A percentile compares a stretch with the other conserved stretches of the same genome.
phyloP scores from a whole-genome alignment of 2,329 filamentous ascomycete species.

The Neofusicoccum parvum region DNA sequence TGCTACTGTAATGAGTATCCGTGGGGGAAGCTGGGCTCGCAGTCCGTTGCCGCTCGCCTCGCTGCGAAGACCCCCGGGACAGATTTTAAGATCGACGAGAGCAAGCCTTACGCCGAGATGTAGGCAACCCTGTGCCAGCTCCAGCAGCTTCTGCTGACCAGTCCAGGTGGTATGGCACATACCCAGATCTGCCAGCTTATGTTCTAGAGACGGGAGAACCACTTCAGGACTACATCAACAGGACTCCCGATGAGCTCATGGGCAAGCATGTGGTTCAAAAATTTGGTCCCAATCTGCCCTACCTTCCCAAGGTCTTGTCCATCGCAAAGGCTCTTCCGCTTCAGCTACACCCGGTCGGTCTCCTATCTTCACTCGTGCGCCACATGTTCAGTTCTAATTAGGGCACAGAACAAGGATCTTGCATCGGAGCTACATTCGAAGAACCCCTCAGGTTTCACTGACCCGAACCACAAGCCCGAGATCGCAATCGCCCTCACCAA shows the following conservation, averaged over 20 bases:
- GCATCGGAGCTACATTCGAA: constrained; percentile 64
- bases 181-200: constrained; percentile 65
- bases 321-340: constrained; percentile 75
- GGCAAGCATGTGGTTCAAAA: constrained; percentile 63
- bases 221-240: constrained; percentile 65
- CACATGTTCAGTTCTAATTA: constrained; percentile 23
- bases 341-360: constrained; percentile 65
- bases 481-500: constrained; percentile 71
- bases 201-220: constrained; percentile 64
- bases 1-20: constrained; percentile 64
- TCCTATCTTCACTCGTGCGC: background rate
- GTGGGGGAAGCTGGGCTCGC: constrained; percentile 69
- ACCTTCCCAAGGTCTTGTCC: constrained; percentile 74
- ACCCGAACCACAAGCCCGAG: constrained; percentile 78
- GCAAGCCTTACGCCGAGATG: constrained; percentile 65
- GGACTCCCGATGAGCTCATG: constrained; percentile 63
- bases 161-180: constrained; percentile 70
- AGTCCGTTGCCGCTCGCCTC: constrained; percentile 67
- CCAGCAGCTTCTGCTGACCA: background rate
- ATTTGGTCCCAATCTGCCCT: constrained; percentile 69
- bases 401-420: constrained; percentile 60
- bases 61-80: constrained; percentile 66
- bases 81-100: constrained; percentile 65
- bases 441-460: constrained; percentile 67
- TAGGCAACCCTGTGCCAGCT: constrained; percentile 23